Evolutionary conservation across 441 rosid genomes (phyloP).

Genomic region (Melastoma candidum): DNA sequence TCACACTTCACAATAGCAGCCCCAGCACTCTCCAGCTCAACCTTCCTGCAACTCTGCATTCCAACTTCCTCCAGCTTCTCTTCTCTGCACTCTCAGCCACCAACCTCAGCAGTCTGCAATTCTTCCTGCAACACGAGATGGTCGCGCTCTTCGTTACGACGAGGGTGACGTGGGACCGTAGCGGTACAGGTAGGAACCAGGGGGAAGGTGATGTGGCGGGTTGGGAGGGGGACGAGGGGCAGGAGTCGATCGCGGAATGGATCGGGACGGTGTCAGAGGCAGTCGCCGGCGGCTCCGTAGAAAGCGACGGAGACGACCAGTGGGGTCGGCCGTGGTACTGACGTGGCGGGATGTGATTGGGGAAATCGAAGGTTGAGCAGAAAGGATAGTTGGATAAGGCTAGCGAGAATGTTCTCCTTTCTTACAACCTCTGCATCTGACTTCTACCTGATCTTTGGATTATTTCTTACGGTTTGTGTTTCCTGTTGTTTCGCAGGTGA

Average conservation of each 20-base stretch:
- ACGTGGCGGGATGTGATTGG: slow-evolving; percentile 30
- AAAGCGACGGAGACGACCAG: slow-evolving; percentile 34
- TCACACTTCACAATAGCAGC: too few relatives aligned
- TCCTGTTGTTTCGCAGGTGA: too few relatives aligned
- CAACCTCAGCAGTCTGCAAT: too few relatives aligned
- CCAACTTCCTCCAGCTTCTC: too few relatives aligned
- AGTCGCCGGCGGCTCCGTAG: slow-evolving; percentile 77
- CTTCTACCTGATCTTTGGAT: too few relatives aligned
- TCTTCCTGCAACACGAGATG: slow-evolving; percentile 7
- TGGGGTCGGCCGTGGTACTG: slow-evolving; percentile 20
- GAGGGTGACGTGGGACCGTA: slow-evolving; percentile 56
- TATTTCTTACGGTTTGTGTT: too few relatives aligned
- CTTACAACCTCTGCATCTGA: too few relatives aligned
- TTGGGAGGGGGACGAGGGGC: slow-evolving; percentile 23
- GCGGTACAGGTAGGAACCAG: slow-evolving; percentile 67
- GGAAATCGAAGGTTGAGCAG: slow-evolving; percentile 11
- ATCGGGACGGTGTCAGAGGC: slow-evolving; percentile 56
- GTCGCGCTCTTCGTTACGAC: slow-evolving; percentile 48
- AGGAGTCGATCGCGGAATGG: slow-evolving; percentile 63
- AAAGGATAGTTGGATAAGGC: slow-evolving; percentile 1
- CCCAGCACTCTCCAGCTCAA: too few relatives aligned
- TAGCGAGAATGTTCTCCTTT: background rate
- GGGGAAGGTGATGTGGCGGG: slow-evolving; percentile 63
- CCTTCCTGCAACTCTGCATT: too few relatives aligned
- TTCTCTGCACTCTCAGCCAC: too few relatives aligned